Conservation (phyloP, 192 early-diverging fungal genomes). For the Coemansia sp. region DNA sequence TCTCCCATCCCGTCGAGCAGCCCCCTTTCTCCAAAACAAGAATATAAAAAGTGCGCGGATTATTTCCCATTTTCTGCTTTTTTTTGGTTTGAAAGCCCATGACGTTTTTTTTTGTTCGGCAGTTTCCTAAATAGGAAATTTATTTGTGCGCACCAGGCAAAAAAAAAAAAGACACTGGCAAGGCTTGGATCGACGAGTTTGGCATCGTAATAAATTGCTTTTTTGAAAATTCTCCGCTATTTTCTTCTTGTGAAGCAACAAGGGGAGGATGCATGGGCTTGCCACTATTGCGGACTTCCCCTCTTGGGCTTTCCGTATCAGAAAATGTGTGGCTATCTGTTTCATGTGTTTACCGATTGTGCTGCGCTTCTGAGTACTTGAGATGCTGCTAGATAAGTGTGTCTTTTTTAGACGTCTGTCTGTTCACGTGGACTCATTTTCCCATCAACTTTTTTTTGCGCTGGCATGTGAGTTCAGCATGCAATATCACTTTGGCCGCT, state of each 20-base stretch:
- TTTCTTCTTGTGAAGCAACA: too few relatives aligned
- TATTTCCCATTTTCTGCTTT: not conserved
- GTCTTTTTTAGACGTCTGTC: not conserved
- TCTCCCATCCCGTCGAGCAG: not conserved
- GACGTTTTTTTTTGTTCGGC: not conserved
- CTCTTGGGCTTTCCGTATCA: not conserved
- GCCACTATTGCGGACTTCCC: not conserved
- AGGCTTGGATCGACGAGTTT: too few relatives aligned
- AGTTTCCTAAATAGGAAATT: not conserved
- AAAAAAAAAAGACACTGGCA: not conserved
- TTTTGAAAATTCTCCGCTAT: constrained; percentile 13
- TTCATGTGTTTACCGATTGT: not conserved
- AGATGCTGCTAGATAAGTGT: not conserved
- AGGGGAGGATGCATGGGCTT: too few relatives aligned
- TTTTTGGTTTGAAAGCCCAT: not conserved
- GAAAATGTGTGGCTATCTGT: not conserved
- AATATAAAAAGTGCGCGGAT: not conserved
- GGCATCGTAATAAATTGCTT: not conserved
- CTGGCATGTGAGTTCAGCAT: not conserved
- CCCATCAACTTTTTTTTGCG: not conserved
- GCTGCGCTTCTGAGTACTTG: not conserved
- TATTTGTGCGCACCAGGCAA: not conserved
- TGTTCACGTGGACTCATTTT: not conserved
- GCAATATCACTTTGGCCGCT: not conserved
- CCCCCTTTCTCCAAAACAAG: too few relatives aligned